phyloP scores from a whole-genome alignment of 345 rosid genomes.

The Fremontodendron californicum region DNA sequence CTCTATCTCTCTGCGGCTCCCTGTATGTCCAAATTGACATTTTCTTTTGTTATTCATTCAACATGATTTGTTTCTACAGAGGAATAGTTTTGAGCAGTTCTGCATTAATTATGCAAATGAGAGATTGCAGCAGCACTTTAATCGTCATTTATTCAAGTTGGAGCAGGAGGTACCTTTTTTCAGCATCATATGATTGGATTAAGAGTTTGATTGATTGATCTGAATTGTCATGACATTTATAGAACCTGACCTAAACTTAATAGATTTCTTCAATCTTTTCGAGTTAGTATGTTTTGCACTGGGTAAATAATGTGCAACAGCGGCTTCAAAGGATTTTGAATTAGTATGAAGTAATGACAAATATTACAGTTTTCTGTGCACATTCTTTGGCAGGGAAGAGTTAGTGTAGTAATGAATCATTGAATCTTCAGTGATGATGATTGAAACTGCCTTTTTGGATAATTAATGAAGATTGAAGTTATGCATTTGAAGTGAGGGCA shows the following conservation, averaged over 20 bases:
- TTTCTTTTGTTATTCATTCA: constrained; percentile 6
- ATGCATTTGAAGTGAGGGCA: background rate
- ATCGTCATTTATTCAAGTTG: constrained; percentile 93
- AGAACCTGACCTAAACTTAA: background rate
- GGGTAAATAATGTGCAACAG: background rate
- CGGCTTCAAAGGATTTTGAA: background rate
- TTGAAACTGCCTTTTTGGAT: background rate
- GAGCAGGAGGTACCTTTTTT: constrained; percentile 83
- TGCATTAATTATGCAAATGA: constrained; percentile 99
- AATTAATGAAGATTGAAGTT: background rate
- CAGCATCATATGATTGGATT: background rate
- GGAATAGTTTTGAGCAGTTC: constrained; percentile 98
- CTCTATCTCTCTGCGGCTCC: background rate
- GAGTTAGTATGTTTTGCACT: background rate
- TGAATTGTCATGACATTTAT: background rate
- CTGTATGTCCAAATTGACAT: background rate
- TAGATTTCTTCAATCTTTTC: background rate
- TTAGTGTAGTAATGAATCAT: background rate
- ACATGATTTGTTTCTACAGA: constrained; percentile 50
- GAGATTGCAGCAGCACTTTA: constrained; percentile 97
- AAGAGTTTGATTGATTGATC: background rate
- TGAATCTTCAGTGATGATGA: background rate
- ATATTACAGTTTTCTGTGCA: background rate
- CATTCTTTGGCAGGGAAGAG: constrained; percentile 1
- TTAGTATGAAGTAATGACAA: background rate